phyloP scores from a whole-genome alignment of 2,329 filamentous ascomycete genomes.

The Coleophoma eucalyptorum region DNA sequence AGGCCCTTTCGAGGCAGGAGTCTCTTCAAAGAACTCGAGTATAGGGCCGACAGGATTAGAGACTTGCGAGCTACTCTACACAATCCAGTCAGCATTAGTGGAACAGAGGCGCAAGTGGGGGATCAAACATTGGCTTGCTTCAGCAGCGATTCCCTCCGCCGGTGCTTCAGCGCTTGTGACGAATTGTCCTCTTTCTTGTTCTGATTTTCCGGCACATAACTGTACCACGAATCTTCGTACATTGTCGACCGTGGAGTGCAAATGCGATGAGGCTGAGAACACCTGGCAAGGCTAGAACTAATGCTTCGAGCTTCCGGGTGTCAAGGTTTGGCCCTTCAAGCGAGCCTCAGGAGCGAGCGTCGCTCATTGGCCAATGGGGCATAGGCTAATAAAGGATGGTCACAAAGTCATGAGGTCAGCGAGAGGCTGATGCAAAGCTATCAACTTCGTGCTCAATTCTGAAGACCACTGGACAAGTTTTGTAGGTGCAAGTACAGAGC shows the following conservation, averaged over 20 bases:
- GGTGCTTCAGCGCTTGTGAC: conserved; percentile 47
- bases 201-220: conserved; percentile 62
- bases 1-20: conserved; percentile 51
- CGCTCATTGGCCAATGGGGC: no score
- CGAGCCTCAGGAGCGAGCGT: no score
- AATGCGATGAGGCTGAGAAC: conserved; percentile 6
- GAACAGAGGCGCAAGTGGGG: conserved; percentile 20
- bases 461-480: neutral
- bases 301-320: no score
- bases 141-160: conserved; percentile 66
- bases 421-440: no score
- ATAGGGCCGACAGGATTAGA: conserved; percentile 51
- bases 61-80: conserved; percentile 45
- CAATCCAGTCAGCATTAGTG: conserved; percentile 27
- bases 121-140: conserved; percentile 58
- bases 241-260: conserved; percentile 37
- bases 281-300: neutral
- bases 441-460: no score
- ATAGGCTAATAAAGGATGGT: no score
- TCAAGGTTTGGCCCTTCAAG: no score
- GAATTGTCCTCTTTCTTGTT: conserved; percentile 44
- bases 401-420: no score
- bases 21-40: conserved; percentile 54
- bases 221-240: conserved; percentile 86
- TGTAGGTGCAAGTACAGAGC: no score